Percentiles rank a stretch among this genome's conserved stretches.
Evolutionary conservation across 1,284 basidiomycete genomes (phyloP).

Genomic region (Ustilago xerochloae): DNA sequence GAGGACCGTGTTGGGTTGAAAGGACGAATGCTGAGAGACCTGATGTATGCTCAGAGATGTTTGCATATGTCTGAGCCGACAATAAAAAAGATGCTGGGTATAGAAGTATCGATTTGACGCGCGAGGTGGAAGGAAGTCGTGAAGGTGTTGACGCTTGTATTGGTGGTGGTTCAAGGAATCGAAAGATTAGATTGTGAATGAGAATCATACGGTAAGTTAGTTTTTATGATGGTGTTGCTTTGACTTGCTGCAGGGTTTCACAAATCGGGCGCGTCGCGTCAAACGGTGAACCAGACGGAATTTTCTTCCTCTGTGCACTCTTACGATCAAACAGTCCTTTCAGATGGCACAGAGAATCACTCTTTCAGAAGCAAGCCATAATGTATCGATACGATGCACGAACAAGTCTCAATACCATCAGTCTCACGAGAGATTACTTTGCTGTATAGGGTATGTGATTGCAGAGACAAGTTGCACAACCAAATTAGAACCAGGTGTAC

Average conservation of each 20-base stretch:
- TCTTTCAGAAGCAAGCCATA: too few relatives aligned
- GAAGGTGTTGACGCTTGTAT: slow-evolving; percentile 11
- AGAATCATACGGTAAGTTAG: not conserved
- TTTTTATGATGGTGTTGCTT: slow-evolving; percentile 9
- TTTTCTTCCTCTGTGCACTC: not conserved
- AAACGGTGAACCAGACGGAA: too few relatives aligned
- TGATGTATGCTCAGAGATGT: too few relatives aligned
- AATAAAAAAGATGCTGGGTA: too few relatives aligned
- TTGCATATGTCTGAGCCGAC: too few relatives aligned
- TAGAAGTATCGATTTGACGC: too few relatives aligned
- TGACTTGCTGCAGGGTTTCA: not conserved
- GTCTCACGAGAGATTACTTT: not conserved
- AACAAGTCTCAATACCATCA: not conserved
- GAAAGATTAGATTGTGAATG: too few relatives aligned
- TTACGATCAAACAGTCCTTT: not conserved
- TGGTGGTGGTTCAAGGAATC: too few relatives aligned
- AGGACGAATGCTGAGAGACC: too few relatives aligned
- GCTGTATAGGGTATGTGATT: not conserved
- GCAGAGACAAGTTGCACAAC: not conserved
- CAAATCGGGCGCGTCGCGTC: slow-evolving; percentile 24
- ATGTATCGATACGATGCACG: too few relatives aligned
- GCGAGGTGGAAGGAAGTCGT: not conserved
- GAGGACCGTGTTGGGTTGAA: too few relatives aligned
- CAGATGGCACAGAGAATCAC: too few relatives aligned
- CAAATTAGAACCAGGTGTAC: not conserved